Evolutionary conservation across 306 rosid species (phyloP), one percentile per base, ranked within the genome.

Genomic region (Trifolium repens): DNA sequence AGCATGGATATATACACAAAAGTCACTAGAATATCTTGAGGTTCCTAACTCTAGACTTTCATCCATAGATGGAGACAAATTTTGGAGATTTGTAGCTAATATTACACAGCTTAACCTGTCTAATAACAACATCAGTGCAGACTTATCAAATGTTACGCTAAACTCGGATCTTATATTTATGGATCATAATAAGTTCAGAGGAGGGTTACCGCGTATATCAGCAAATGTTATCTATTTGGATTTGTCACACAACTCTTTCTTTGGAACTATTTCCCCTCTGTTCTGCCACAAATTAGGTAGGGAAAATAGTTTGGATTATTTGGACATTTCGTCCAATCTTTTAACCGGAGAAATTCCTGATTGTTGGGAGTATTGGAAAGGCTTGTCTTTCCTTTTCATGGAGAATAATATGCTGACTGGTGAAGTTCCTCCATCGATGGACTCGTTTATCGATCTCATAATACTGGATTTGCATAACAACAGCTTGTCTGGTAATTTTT

Each of bases 231-330:
- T 44, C 4, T 11, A 11, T 2, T 22, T 83, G 39, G 64, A 65
- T 55, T 42, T 80, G 9, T 37, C 68, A 1, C 62, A 53, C 40
- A 83, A 86, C 57, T 34, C 10, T 0, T 80, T 86, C 72, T 74
- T 27, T 8, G 83, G 87, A 17, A 76, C 85, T 37, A 77, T 83
- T 66, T 72, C 81, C 67, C 61, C 19, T 35, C 17, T 67, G n/a
- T 70, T 63, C 4, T 79, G 83, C 62, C 61, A 44, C 60, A 69
- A 46, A 63, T 57, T 71, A 42, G 71, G 42, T 49, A 14, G 12
- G 58, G 39, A 60, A 39, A 61, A 61, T 27, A 60, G 13, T 24
- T 71, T 71, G 69, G 44, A 34, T 42, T 70, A 70, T 61, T 47
- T 78, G 72, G 77, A 70, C 17, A 35, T 71, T 24, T 70, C 77